Evolutionary conservation across 768 basidiomycete species (phyloP), one percentile per base, ranked within the genome.

Genomic region (Chalciporus chontae): DNA sequence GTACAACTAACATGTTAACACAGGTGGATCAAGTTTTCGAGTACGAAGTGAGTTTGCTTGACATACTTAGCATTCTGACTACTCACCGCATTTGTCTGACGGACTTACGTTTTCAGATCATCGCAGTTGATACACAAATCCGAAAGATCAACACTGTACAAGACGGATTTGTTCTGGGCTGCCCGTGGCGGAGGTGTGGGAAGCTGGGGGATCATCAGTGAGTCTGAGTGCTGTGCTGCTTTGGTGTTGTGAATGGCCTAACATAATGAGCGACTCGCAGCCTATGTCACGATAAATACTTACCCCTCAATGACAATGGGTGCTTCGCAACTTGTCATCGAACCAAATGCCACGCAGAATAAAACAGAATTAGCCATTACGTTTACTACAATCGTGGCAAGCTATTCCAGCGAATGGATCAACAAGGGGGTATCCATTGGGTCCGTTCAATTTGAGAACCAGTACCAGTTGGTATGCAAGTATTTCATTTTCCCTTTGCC

Each of bases 151-250:
- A 78, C 52, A 51, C 60, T 0, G 62, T 68, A 52, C 60, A 67
- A 34, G 66, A 78, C 55, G 4, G 75, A 78, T 31, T 14, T 31
- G 11, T 31, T 31, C 31, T 31, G 31, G 31, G 31, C 31, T 11
- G 31, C 13, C 13, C 44, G 77, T 29, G 78, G 77, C 0, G 75
- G 72, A 1, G 77, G 77, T 3, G 76, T 73, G 0, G 72, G 75
- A 14, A 77, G 71, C 4, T 78, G 62, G 48, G 77, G 73, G n/a
- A 65, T 78, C 27, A 63, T 77, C 31, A 70, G 50, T 51, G 24
- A 8, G 50, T 26, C 3, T 31, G 13, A 45, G 31, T 9, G 31
- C 10, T 11, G 31, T 14, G 13, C 31, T 9, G 31, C 31, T 31
- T 10, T 31, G 10, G 10, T 9, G 1, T 17, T 24, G 21, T 17